These are phyloP conservation scores for Rhinocladiella mackenziei DNA, from an alignment of 2,329 filamentous ascomycete species.

Conservation along the genomic window DNA sequence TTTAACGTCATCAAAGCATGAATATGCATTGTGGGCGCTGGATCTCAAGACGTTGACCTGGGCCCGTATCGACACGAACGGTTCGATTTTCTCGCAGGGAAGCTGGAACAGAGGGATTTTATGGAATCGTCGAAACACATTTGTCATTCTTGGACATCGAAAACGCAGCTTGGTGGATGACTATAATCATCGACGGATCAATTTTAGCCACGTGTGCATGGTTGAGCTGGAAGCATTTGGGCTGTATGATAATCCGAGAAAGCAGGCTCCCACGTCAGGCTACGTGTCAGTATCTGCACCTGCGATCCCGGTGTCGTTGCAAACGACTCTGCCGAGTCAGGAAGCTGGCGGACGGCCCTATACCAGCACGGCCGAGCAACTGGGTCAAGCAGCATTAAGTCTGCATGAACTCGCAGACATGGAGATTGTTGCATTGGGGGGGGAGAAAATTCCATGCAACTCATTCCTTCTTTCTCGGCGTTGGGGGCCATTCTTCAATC, in stretches of 20 bases:
- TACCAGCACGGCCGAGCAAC: slow-evolving; percentile 72
- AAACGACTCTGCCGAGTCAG: slow-evolving; percentile 38
- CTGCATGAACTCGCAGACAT: slow-evolving; percentile 90
- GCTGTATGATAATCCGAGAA: slow-evolving; percentile 90
- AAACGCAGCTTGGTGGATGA: slow-evolving; percentile 93
- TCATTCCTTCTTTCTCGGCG: slow-evolving; percentile 80
- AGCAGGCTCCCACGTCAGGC: slow-evolving; percentile 69
- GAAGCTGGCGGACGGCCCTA: slow-evolving; percentile 73
- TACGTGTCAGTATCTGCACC: slow-evolving; percentile 80
- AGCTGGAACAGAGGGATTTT: slow-evolving; percentile 96
- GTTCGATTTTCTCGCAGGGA: slow-evolving; percentile 89
- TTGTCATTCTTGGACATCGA: slow-evolving; percentile 90
- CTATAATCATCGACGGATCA: slow-evolving; percentile 96
- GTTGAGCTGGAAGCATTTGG: slow-evolving; percentile 97
- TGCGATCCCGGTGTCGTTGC: slow-evolving; percentile 54
- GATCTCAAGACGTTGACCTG: slow-evolving; percentile 84
- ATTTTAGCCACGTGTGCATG: slow-evolving; percentile 94
- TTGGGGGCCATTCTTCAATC: slow-evolving; percentile 96
- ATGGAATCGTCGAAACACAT: slow-evolving; percentile 90
- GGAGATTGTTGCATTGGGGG: slow-evolving; percentile 89
- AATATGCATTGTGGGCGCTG: slow-evolving; percentile 94
- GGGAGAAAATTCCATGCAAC: slow-evolving; percentile 89
- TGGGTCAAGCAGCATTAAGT: slow-evolving; percentile 74
- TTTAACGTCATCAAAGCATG: slow-evolving; percentile 93
- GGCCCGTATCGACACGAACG: slow-evolving; percentile 93